These are phyloP conservation scores for Bipolaris victoriae DNA, from an alignment of 2,329 filamentous ascomycete genomes.

Conservation along the genomic window DNA sequence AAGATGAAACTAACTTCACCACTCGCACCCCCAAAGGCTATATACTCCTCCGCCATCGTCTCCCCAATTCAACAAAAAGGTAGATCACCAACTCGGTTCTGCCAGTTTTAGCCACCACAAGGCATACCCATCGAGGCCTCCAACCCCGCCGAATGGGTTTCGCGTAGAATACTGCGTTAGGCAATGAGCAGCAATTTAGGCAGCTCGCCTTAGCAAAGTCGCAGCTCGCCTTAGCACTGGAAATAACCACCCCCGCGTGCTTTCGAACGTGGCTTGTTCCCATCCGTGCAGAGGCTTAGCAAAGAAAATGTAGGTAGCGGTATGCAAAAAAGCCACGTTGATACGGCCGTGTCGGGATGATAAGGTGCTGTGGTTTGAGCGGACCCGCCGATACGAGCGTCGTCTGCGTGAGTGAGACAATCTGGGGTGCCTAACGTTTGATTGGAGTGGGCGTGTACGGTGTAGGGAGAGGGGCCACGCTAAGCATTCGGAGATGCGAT, in stretches of 20 bases:
- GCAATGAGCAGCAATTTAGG: background rate
- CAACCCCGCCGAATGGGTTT: background rate
- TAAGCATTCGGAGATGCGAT: constrained; percentile 6
- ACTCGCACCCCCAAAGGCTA: background rate
- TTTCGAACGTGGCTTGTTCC: constrained; percentile 1
- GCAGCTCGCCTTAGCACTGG: constrained; percentile 2
- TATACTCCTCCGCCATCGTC: background rate
- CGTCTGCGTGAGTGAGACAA: background rate
- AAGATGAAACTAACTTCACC: background rate
- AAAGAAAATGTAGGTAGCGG: background rate
- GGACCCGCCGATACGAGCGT: background rate
- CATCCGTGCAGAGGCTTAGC: background rate
- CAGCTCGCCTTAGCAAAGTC: background rate
- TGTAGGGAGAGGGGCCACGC: background rate
- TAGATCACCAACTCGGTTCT: background rate
- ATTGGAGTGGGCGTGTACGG: background rate
- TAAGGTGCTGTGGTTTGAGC: background rate
- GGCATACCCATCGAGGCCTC: background rate
- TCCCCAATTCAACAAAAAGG: background rate
- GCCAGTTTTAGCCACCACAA: background rate
- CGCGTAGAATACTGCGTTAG: constrained; percentile 4
- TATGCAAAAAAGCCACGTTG: background rate
- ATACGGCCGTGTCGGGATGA: background rate
- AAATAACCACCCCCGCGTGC: background rate
- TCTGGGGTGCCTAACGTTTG: background rate